Percentiles rank a stretch among this genome's conserved stretches.
Evolutionary conservation across 2,329 filamentous ascomycete species (phyloP).

Genomic region (Colletotrichum siamense): DNA sequence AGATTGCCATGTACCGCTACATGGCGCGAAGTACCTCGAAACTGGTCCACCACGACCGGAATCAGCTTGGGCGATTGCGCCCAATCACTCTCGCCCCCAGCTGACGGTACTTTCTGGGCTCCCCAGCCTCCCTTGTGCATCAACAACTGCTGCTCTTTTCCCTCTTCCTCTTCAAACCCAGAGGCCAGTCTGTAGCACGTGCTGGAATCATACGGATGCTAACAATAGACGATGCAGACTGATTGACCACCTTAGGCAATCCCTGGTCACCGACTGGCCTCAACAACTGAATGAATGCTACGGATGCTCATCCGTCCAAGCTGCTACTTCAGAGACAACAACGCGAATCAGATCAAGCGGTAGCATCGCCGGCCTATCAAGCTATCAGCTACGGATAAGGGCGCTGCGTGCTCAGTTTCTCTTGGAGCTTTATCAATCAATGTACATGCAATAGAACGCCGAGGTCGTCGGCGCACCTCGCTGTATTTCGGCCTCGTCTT

Average conservation of each 20-base stretch:
- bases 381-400: background rate
- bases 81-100: slow-evolving; percentile 16
- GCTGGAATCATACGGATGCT: background rate
- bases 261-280: background rate
- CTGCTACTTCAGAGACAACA: background rate
- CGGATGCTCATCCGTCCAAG: background rate
- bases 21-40: slow-evolving; percentile 23
- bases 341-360: background rate
- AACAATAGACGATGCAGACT: background rate
- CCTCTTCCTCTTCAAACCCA: background rate
- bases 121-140: background rate
- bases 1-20: slow-evolving; percentile 31
- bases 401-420: background rate
- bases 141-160: background rate
- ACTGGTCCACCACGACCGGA: slow-evolving; percentile 10
- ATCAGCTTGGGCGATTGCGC: slow-evolving; percentile 1
- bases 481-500: background rate
- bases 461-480: background rate
- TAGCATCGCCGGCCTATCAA: background rate
- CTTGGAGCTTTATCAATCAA: background rate
- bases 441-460: background rate
- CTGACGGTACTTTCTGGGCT: slow-evolving; percentile 1
- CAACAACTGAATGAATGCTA: background rate
- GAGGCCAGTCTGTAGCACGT: background rate
- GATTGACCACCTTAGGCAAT: background rate